Evolutionary conservation across 352 stramenopile genomes (phyloP).

Genomic region (Pythium periplocum): DNA sequence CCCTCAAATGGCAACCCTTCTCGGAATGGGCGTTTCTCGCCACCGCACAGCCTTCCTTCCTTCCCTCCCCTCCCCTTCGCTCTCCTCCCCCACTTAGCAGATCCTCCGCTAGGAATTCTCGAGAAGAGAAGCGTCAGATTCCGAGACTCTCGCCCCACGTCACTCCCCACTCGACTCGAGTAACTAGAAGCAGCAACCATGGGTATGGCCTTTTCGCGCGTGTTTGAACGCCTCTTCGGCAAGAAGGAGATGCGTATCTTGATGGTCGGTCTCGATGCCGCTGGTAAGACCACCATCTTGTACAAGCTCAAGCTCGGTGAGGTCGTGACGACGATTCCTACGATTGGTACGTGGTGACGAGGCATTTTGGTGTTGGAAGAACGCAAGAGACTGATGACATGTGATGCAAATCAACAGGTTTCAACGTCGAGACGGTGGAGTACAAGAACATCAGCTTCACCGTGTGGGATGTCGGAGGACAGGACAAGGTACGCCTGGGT

Average conservation of each 20-base stretch:
- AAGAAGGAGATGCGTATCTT: conserved; percentile 99
- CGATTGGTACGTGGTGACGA: conserved; percentile 80
- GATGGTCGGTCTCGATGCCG: conserved; percentile 99
- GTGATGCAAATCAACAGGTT: conserved; percentile 41
- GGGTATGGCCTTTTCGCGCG: conserved; percentile 96
- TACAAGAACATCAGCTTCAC: conserved; percentile 99
- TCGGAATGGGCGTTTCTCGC: no score
- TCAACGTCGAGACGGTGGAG: conserved; percentile 99
- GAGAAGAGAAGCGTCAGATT: no score
- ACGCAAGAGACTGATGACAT: no score
- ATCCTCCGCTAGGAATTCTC: no score
- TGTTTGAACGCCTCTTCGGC: conserved; percentile 98
- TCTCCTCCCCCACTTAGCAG: no score
- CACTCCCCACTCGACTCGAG: no score
- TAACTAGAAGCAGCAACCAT: conserved; percentile 66
- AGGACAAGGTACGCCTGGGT: conserved; percentile 85
- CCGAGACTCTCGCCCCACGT: no score
- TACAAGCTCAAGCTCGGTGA: conserved; percentile 92
- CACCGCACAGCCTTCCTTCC: no score
- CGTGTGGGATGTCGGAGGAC: conserved; percentile 99
- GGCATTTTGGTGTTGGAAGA: conserved; percentile 19
- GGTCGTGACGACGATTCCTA: conserved; percentile 97
- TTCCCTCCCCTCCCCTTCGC: no score
- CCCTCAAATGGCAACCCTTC: no score
- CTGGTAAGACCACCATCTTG: conserved; percentile 99